phyloP scores from a whole-genome alignment of 2,329 filamentous ascomycete species.

The Aspergillus amoenus region DNA sequence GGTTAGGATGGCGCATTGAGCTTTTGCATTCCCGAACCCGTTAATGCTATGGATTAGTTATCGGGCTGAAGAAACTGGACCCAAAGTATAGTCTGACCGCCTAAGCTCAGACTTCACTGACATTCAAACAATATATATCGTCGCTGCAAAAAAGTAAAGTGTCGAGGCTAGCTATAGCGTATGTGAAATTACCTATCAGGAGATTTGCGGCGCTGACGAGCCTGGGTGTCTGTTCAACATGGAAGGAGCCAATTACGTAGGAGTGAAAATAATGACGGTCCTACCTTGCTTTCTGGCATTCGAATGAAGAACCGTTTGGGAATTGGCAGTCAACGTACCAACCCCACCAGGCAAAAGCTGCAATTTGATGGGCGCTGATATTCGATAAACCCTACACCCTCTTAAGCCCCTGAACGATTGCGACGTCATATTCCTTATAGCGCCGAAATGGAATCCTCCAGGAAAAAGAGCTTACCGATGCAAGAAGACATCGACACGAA shows the following conservation, averaged over 20 bases:
- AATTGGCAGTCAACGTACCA: background rate
- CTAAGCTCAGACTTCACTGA: background rate
- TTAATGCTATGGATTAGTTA: background rate
- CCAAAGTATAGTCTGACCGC: background rate
- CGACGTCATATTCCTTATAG: background rate
- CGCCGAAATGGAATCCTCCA: slow-evolving; percentile 17
- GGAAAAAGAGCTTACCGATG: slow-evolving; percentile 17
- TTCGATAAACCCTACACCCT: background rate
- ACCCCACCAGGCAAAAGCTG: background rate
- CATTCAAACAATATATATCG: too few species aligned
- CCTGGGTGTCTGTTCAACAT: background rate
- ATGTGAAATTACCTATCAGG: too few species aligned
- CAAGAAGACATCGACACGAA: slow-evolving; percentile 33
- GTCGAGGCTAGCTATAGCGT: background rate
- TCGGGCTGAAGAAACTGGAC: background rate
- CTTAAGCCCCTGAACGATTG: background rate
- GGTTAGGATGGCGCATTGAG: background rate
- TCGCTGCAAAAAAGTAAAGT: background rate
- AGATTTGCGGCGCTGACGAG: background rate
- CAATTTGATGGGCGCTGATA: background rate
- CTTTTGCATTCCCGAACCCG: background rate
- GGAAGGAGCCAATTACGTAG: background rate
- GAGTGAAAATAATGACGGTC: background rate
- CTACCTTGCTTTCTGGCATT: background rate
- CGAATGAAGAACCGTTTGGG: background rate